phyloP scores from a whole-genome alignment of 2,329 filamentous ascomycete genomes.

The Penicillium sp. region DNA sequence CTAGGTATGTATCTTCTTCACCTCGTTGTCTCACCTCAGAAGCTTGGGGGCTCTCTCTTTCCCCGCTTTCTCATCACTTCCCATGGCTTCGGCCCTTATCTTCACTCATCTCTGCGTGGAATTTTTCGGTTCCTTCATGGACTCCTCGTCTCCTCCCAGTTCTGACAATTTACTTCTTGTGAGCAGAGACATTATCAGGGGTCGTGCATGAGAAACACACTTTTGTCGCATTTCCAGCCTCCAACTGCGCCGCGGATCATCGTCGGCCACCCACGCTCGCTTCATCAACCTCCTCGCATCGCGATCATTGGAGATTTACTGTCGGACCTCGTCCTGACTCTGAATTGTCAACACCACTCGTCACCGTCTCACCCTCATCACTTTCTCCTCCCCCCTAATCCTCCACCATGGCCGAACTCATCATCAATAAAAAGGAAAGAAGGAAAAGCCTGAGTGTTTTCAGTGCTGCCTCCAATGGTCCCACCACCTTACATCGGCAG shows the following conservation, averaged over 20 bases:
- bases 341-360: constrained; percentile 4
- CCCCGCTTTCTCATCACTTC: not conserved
- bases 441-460: constrained; percentile 34
- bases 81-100: constrained; percentile 16
- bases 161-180: no score
- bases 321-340: not conserved
- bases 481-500: constrained; percentile 16
- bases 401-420: constrained; percentile 25
- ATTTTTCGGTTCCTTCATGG: not conserved
- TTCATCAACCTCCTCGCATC: constrained; percentile 1
- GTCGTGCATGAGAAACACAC: constrained; percentile 27
- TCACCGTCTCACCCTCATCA: constrained; percentile 1
- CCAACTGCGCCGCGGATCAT: constrained; percentile 2
- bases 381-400: no score
- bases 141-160: no score
- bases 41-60: constrained; percentile 20
- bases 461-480: constrained; percentile 22
- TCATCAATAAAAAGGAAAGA: constrained; percentile 28
- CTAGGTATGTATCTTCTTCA: constrained; percentile 19
- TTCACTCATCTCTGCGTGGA: constrained; percentile 13
- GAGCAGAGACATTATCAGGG: constrained; percentile 24
- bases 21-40: not conserved
- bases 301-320: no score
- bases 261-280: constrained; percentile 6
- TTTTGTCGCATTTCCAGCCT: constrained; percentile 8